A percentile compares a stretch with the other conserved stretches of the same genome.
Evolutionary conservation across 2,329 filamentous ascomycete species (phyloP).

Genomic region (Chaetomiaceae sp.): DNA sequence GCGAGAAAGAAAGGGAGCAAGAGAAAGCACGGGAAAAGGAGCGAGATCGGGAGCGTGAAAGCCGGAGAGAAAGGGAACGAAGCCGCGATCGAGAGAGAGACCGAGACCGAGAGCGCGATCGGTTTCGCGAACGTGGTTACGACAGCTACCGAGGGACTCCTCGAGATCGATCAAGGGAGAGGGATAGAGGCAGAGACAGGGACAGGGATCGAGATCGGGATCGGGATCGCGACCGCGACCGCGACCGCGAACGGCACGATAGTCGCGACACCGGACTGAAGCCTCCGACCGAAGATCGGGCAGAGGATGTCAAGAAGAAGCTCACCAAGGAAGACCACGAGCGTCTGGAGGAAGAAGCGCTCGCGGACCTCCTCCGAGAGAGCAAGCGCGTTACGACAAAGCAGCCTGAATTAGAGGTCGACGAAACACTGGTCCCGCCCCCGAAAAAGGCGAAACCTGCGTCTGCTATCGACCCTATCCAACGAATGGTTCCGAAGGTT

Average conservation of each 20-base stretch:
- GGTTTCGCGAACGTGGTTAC: conserved; percentile 16
- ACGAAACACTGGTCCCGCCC: conserved; percentile 52
- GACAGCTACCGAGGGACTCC: conserved; percentile 19
- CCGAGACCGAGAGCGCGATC: conserved; percentile 32
- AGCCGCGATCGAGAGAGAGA: conserved; percentile 34
- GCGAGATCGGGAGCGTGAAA: conserved; percentile 32
- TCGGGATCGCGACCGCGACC: conserved; percentile 34
- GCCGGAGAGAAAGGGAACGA: conserved; percentile 34
- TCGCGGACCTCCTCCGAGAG: conserved; percentile 56
- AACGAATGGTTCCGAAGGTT: conserved; percentile 43
- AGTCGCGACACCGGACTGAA: conserved; percentile 30
- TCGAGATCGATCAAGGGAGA: conserved; percentile 16
- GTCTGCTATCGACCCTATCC: conserved; percentile 57
- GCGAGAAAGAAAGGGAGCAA: conserved; percentile 30
- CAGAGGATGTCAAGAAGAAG: conserved; percentile 48
- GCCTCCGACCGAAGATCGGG: conserved; percentile 35
- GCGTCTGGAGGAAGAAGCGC: conserved; percentile 53
- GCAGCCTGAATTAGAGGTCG: conserved; percentile 53
- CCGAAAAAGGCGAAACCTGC: conserved; percentile 48
- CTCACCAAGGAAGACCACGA: conserved; percentile 56
- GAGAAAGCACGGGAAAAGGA: conserved; percentile 36
- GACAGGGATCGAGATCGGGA: conserved; percentile 26
- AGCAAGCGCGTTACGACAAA: conserved; percentile 48
- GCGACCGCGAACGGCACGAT: conserved; percentile 34
- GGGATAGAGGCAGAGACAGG: conserved; percentile 17